Conservation (phyloP, 306 rosid genomes). For the Hippophae gyantsensis region DNA sequence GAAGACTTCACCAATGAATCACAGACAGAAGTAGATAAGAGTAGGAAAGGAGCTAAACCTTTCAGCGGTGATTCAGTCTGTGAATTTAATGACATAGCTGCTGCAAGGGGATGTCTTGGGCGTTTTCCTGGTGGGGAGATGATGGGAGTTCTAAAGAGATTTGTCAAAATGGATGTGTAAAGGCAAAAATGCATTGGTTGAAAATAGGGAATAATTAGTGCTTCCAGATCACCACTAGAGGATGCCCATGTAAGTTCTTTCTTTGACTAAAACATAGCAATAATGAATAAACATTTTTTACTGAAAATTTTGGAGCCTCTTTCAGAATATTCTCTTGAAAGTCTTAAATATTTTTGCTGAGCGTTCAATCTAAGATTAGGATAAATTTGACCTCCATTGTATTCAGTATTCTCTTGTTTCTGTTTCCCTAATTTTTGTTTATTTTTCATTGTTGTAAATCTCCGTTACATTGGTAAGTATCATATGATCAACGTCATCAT, state of each 20-base stretch:
- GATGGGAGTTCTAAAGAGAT: conserved; percentile 82
- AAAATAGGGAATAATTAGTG: conserved; percentile 11
- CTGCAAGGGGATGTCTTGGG: conserved; percentile 82
- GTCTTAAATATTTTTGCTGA: neutral
- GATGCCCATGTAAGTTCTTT: conserved; percentile 6
- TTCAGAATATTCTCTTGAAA: neutral
- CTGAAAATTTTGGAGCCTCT: conserved; percentile 9
- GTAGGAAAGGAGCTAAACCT: conserved; percentile 24
- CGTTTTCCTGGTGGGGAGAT: conserved; percentile 92
- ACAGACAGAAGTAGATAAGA: conserved; percentile 27
- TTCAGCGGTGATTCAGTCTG: conserved; percentile 62
- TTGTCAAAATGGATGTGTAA: conserved; percentile 33
- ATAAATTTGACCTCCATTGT: too few relatives aligned
- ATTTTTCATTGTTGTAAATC: too few relatives aligned
- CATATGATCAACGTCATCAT: neutral
- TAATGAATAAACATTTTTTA: neutral
- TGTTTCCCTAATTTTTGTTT: too few relatives aligned
- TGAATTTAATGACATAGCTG: conserved; percentile 61
- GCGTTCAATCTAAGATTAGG: neutral
- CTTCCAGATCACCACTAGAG: conserved; percentile 3
- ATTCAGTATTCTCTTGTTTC: too few relatives aligned
- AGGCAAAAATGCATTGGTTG: conserved; percentile 6
- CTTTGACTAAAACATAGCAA: conserved; percentile 6
- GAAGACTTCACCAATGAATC: conserved; percentile 33
- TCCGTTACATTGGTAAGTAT: too few relatives aligned